phyloP scores from a whole-genome alignment of 176 grass and related monocot genomes.

The Pontederia crassipes region DNA sequence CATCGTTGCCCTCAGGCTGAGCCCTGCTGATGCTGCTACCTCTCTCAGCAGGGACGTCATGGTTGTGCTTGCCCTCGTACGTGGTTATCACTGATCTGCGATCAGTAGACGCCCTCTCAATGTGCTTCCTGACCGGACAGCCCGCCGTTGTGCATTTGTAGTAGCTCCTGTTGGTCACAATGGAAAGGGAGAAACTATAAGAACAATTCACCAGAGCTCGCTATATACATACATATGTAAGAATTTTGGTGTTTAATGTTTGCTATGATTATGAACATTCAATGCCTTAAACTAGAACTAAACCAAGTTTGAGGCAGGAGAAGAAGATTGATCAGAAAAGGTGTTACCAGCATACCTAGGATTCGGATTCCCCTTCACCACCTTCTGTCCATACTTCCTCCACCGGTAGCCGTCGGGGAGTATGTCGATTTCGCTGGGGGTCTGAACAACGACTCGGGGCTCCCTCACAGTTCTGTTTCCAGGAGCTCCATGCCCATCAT shows the following conservation, averaged over 20 bases:
- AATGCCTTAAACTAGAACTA: no score
- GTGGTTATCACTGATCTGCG: conserved; percentile 10
- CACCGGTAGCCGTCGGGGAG: conserved; percentile 3
- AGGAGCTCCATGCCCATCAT: neutral
- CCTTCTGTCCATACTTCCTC: conserved; percentile 21
- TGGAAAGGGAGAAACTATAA: no score
- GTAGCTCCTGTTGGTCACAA: conserved; percentile 35
- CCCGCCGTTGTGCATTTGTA: conserved; percentile 37
- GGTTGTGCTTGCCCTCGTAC: conserved; percentile 10
- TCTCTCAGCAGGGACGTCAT: conserved; percentile 3
- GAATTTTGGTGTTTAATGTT: no score
- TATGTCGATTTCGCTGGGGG: conserved; percentile 6
- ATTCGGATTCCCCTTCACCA: conserved; percentile 21
- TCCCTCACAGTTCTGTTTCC: conserved; percentile 13
- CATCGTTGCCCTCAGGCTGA: no score
- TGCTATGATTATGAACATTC: no score
- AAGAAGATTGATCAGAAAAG: no score
- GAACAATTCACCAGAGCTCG: no score
- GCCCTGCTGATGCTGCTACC: no score
- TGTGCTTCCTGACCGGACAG: conserved; percentile 41
- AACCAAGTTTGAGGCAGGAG: no score
- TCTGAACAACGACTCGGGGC: conserved; percentile 15
- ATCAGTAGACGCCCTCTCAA: conserved; percentile 22
- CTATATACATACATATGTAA: no score
- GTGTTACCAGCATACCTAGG: neutral